Base-by-base conservation (phyloP, 1,139 yeast genomes). In the Nakaseomyces delphensis region DNA sequence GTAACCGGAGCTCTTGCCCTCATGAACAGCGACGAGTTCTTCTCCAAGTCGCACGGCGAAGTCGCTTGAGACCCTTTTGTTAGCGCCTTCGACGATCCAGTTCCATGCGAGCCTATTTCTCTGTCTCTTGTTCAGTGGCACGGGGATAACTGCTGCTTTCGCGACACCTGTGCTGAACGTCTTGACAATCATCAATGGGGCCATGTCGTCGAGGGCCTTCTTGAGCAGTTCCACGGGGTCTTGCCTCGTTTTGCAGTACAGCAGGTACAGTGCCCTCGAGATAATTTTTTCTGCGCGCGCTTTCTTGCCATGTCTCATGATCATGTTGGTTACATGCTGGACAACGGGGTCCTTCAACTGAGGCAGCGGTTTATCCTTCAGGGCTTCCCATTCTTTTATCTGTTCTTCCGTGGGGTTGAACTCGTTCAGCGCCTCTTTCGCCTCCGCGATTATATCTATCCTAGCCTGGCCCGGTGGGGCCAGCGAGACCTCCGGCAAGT, bases 231-330 rank as follows among this genome's bases (percentile, higher is more conserved):
- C 73, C 14, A 89, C 80, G 3, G 98, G 98, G 68, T 63, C 83
- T 79, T 54, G 50, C 29, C 63, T 53, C 3, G 57, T 54, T 39
- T 57, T 56, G 31, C 59, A 54, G 39, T 49, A 57, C 13, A 91
- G 81, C 44, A 89, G 69, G 58, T 87, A 87, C 44, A 91, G 69
- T 1, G 96, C 95, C 59, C 82, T 75, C 44, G 82, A 74, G 48
- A 93, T 72, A 43, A 74, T 70, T 55, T 74, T 81, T 59, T 81
- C 83, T 1, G 98, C 96, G 43, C 73, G 69, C 43, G 86, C 77
- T 63, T 89, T 91, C 63, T 81, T 79, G 40, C 99, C 99, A 58
- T 85, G 80, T 59, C 86, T 78, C 98, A 93, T 93, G 47, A 91
- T 79, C 66, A 87, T 73, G 61, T 89, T 86, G 44, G 85, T 79